Conservation (phyloP, 2,329 filamentous ascomycete species). For the Penicillium italicum region DNA sequence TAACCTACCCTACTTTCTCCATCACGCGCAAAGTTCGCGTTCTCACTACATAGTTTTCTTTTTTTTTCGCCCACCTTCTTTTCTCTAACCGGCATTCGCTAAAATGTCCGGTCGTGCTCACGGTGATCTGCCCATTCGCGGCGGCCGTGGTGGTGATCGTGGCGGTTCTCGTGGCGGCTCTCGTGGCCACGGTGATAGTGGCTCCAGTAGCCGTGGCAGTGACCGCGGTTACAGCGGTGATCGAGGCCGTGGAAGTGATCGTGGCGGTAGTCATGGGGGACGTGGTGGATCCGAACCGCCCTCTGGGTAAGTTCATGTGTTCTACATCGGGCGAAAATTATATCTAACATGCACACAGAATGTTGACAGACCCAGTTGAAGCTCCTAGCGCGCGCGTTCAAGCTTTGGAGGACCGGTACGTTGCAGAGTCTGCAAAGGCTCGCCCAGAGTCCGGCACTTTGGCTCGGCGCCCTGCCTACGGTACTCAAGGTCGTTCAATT, state of each 20-base stretch:
- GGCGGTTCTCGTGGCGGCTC: neutral
- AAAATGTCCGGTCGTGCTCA: neutral
- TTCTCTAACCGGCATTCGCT: neutral
- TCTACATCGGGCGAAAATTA: neutral
- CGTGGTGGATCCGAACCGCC: neutral
- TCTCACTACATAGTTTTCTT: neutral
- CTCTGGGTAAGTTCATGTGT: neutral
- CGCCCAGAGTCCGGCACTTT: neutral
- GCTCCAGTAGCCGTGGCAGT: slow-evolving; percentile 1
- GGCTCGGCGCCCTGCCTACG: slow-evolving; percentile 18
- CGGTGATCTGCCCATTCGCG: slow-evolving; percentile 2
- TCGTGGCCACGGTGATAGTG: neutral
- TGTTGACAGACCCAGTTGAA: neutral
- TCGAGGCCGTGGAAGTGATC: slow-evolving; percentile 3
- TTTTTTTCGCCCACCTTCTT: neutral
- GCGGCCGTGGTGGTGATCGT: slow-evolving; percentile 7
- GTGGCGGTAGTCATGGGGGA: slow-evolving; percentile 1
- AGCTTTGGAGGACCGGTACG: slow-evolving; percentile 6
- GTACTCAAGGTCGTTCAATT: slow-evolving; percentile 3
- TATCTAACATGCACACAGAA: slow-evolving; percentile 5
- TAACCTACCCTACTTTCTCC: neutral
- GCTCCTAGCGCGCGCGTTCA: neutral
- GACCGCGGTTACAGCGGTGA: slow-evolving; percentile 6
- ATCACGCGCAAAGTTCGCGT: neutral
- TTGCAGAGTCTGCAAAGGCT: neutral